Percentiles rank a stretch among this genome's conserved stretches.
Evolutionary conservation across 371 early-diverging fungal species (phyloP).

Genomic region (Phascolomyces articulosus): DNA sequence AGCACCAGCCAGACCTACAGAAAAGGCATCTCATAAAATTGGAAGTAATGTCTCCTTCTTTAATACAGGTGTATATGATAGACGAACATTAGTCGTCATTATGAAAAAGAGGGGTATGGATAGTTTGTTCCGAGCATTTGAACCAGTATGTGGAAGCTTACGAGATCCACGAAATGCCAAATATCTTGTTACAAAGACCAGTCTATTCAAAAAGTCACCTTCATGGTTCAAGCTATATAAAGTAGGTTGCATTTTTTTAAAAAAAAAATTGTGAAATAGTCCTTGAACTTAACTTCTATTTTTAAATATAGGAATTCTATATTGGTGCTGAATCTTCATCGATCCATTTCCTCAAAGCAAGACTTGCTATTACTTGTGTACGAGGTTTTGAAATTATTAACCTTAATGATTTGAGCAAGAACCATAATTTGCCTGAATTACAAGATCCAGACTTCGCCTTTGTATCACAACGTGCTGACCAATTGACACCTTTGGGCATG

Average conservation of each 20-base stretch:
- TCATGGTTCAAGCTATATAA: constrained; percentile 47
- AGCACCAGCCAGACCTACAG: constrained; percentile 33
- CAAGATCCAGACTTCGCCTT: constrained; percentile 41
- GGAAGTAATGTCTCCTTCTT: constrained; percentile 71
- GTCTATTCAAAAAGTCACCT: constrained; percentile 46
- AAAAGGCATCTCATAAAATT: constrained; percentile 51
- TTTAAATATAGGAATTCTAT: constrained; percentile 77
- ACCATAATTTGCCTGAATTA: constrained; percentile 45
- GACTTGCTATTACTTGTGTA: constrained; percentile 76
- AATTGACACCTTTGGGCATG: constrained; percentile 76
- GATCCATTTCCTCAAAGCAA: constrained; percentile 73
- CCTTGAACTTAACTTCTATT: no score
- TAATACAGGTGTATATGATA: constrained; percentile 67
- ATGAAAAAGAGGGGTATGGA: constrained; percentile 57
- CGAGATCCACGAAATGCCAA: constrained; percentile 43
- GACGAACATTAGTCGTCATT: constrained; percentile 57
- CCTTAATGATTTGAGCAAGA: constrained; percentile 74
- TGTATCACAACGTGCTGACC: constrained; percentile 32
- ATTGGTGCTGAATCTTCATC: constrained; percentile 78
- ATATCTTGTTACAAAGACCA: constrained; percentile 37
- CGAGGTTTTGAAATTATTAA: constrained; percentile 88
- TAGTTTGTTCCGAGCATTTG: constrained; percentile 40
- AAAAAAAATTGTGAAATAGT: background rate
- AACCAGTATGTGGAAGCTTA: constrained; percentile 44
- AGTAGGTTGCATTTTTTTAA: constrained; percentile 6